Percentiles rank a stretch among this genome's conserved stretches.
These are phyloP conservation scores for Lachnellula suecica DNA, from an alignment of 2,329 filamentous ascomycete genomes.

Conservation along the genomic window DNA sequence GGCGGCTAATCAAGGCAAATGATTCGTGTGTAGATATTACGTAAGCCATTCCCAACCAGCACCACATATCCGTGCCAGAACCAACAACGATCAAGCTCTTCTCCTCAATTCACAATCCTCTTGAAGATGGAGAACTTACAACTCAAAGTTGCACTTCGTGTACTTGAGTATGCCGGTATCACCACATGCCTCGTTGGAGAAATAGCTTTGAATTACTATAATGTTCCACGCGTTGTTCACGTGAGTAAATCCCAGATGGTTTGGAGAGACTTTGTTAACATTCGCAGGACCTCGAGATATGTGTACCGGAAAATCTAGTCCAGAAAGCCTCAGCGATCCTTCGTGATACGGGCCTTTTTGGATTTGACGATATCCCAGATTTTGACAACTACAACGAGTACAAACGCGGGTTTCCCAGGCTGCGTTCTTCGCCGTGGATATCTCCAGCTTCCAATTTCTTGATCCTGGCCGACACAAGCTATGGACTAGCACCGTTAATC, in stretches of 20 bases:
- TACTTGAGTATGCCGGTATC: neutral
- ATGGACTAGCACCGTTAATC: no score
- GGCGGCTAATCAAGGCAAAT: no score
- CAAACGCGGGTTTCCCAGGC: no score
- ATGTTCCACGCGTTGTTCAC: neutral
- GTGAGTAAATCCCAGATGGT: neutral
- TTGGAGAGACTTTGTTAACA: neutral
- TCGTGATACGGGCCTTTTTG: no score
- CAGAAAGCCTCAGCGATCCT: no score
- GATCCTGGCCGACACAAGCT: no score
- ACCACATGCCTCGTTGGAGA: neutral
- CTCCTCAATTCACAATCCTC: neutral
- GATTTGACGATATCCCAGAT: no score
- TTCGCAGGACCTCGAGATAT: neutral
- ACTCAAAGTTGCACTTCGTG: neutral
- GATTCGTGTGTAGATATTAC: no score
- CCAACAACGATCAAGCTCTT: neutral
- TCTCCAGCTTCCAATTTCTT: no score
- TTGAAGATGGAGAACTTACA: neutral
- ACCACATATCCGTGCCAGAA: neutral
- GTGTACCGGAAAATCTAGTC: neutral
- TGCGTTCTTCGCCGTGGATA: no score
- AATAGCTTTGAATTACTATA: neutral
- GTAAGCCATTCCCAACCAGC: neutral
- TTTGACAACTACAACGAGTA: no score